Conservation (phyloP, 768 basidiomycete genomes). For the Leccinum disarticulatum region DNA sequence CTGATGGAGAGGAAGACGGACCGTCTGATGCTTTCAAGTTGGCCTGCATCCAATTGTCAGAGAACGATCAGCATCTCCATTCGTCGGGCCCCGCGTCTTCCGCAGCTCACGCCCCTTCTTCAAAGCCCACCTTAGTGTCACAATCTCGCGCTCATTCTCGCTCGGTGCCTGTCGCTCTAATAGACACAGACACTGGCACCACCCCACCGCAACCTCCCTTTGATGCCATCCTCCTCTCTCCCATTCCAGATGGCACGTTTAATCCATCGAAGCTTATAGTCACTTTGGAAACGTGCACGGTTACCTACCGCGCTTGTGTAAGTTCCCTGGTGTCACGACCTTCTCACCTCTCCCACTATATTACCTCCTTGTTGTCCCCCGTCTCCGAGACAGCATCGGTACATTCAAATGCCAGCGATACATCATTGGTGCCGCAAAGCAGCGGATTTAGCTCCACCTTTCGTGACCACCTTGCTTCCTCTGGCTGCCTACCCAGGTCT, state of each 20-base stretch:
- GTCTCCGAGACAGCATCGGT: conserved; percentile 54
- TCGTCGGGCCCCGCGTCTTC: conserved; percentile 32
- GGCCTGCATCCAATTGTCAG: conserved; percentile 24
- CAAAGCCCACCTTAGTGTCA: conserved; percentile 25
- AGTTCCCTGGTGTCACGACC: conserved; percentile 66
- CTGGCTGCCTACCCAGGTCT: conserved; percentile 49
- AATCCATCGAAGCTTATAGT: conserved; percentile 67
- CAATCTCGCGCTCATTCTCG: conserved; percentile 38
- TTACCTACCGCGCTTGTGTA: conserved; percentile 63
- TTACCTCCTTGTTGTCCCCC: conserved; percentile 44
- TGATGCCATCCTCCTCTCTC: conserved; percentile 63
- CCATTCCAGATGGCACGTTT: conserved; percentile 45
- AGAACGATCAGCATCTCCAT: conserved; percentile 29
- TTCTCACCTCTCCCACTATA: conserved; percentile 61
- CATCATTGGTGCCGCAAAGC: conserved; percentile 16
- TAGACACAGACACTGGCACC: conserved; percentile 40
- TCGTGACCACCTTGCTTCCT: conserved; percentile 60
- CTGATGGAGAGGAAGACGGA: background rate
- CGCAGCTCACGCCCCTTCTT: conserved; percentile 38
- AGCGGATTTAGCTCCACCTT: conserved; percentile 51
- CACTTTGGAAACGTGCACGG: conserved; percentile 71
- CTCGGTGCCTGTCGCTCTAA: conserved; percentile 51
- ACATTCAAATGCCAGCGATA: conserved; percentile 51
- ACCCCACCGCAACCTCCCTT: conserved; percentile 58
- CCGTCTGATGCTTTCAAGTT: conserved; percentile 15